A percentile compares a stretch with the other conserved stretches of the same genome.
phyloP scores from a whole-genome alignment of 2,329 filamentous ascomycete genomes.

The Hypoxylon sp. region DNA sequence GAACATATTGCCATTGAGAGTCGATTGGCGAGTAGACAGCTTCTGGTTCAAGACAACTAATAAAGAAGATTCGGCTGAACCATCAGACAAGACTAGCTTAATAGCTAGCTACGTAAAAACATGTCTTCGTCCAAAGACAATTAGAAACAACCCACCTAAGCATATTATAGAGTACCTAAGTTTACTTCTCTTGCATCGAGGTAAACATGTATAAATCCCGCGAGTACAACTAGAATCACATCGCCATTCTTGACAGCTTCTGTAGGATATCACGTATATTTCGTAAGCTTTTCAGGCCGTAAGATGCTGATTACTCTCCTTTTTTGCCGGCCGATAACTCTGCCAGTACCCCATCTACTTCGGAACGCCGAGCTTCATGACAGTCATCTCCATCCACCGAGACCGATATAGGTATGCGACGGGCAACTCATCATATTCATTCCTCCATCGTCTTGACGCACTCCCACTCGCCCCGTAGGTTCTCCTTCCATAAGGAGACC shows the following conservation, averaged over 20 bases:
- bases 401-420: conserved; percentile 5
- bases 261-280: conserved; percentile 40
- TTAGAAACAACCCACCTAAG: not conserved
- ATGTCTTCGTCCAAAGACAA: not conserved
- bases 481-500: conserved; percentile 98
- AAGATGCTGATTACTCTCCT: conserved; percentile 28
- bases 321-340: conserved; percentile 23
- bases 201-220: not conserved
- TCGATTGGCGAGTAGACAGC: no score
- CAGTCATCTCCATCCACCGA: conserved; percentile 22
- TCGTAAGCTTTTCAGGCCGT: conserved; percentile 33
- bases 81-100: not conserved
- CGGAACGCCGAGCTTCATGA: conserved; percentile 39
- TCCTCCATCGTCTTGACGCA: conserved; percentile 97
- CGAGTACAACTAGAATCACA: conserved; percentile 16
- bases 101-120: not conserved
- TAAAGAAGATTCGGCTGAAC: not conserved
- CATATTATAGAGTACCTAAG: not conserved
- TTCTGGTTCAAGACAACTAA: not conserved
- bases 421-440: conserved; percentile 56
- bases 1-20: no score
- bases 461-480: conserved; percentile 95
- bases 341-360: conserved; percentile 34
- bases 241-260: conserved; percentile 27
- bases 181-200: not conserved